phyloP scores from a whole-genome alignment of 2,329 filamentous ascomycete species.

The Ascochyta koolunga region DNA sequence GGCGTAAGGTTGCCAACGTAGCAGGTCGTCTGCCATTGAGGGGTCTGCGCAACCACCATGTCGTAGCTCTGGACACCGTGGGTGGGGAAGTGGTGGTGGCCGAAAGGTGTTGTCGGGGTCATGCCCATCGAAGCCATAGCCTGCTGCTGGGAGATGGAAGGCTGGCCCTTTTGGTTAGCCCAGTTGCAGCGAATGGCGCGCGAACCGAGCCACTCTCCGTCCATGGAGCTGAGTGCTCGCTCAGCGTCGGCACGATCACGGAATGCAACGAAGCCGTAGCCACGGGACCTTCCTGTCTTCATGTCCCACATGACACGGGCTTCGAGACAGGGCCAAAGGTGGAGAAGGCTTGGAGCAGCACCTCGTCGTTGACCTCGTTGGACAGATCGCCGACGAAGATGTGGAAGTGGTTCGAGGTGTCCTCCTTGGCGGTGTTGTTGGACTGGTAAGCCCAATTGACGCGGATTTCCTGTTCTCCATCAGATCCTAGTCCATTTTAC shows the following conservation, averaged over 20 bases:
- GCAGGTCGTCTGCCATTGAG: slow-evolving; percentile 96
- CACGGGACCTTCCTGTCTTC: slow-evolving; percentile 97
- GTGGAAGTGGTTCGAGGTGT: slow-evolving; percentile 97
- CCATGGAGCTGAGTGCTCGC: slow-evolving; percentile 96
- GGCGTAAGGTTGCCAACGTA: slow-evolving; percentile 98
- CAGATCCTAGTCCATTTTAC: slow-evolving; percentile 24
- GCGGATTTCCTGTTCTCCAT: slow-evolving; percentile 78
- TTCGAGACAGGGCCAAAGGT: slow-evolving; percentile 93
- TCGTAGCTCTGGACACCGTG: slow-evolving; percentile 97
- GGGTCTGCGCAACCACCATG: slow-evolving; percentile 93
- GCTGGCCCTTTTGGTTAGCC: slow-evolving; percentile 99
- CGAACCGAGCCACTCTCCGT: slow-evolving; percentile 98
- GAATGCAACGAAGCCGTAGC: slow-evolving; percentile 98
- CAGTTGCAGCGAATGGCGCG: slow-evolving; percentile 99
- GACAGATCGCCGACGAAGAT: slow-evolving; percentile 98
- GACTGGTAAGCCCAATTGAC: slow-evolving; percentile 99
- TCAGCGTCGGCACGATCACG: slow-evolving; percentile 92
- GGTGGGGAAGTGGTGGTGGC: slow-evolving; percentile 96
- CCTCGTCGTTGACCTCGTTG: slow-evolving; percentile 98
- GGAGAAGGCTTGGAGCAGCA: slow-evolving; percentile 91
- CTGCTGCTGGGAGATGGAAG: slow-evolving; percentile 96
- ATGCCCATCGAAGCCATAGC: slow-evolving; percentile 97
- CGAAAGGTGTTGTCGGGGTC: slow-evolving; percentile 95
- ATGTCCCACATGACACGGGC: slow-evolving; percentile 99
- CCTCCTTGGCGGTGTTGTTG: slow-evolving; percentile 91